Evolutionary conservation across 768 basidiomycete species (phyloP).

Genomic region (Scleroderma citrinum): DNA sequence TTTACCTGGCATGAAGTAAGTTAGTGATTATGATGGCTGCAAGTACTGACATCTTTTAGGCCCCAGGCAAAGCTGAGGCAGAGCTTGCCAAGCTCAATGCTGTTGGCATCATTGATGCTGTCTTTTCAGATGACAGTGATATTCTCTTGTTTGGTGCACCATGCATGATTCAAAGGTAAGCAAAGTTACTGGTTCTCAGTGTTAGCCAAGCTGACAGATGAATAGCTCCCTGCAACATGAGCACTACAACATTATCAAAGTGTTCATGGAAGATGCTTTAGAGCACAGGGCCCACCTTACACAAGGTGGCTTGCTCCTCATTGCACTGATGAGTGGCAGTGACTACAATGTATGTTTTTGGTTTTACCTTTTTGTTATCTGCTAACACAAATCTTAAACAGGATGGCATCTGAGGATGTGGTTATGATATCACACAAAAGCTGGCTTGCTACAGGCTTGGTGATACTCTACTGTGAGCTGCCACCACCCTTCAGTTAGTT

Average conservation of each 20-base stretch:
- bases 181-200: not conserved
- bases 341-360: conserved; percentile 3
- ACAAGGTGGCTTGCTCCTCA: not conserved
- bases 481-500: no score
- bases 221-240: not conserved
- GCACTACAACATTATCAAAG: not conserved
- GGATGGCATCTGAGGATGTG: no score
- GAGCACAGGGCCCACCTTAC: not conserved
- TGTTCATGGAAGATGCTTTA: no score
- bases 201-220: not conserved
- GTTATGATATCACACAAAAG: no score
- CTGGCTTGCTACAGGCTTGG: no score
- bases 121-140: conserved; percentile 1
- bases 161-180: conserved; percentile 1
- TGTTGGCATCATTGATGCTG: not conserved
- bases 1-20: conserved; percentile 27
- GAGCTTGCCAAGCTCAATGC: conserved; percentile 1
- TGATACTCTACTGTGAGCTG: no score
- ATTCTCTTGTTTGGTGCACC: conserved; percentile 1
- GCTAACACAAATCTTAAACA: no score
- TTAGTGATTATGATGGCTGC: not conserved
- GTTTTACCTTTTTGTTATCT: no score
- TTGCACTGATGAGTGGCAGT: conserved; percentile 1
- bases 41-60: not conserved
- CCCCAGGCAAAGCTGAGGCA: conserved; percentile 1